Evolutionary conservation across 768 basidiomycete genomes (phyloP), one percentile per base, ranked within the genome.

Genomic region (Porpolomopsis calyptriformis): DNA sequence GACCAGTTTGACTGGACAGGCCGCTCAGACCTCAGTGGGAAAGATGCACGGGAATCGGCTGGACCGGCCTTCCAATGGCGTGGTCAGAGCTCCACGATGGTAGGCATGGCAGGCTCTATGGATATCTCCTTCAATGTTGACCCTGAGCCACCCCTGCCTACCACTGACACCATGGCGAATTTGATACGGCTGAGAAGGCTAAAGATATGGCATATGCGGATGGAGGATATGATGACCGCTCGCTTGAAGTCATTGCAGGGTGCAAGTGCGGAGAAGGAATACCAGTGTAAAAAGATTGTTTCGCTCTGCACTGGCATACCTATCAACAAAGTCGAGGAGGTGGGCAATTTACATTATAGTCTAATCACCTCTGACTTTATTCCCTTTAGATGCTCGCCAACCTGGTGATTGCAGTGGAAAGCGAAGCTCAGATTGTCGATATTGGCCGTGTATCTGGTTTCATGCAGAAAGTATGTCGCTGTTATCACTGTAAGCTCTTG

Each of bases 1-100:
- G 86, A 87, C 48, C 67, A 64, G 48, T 87, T 92, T 52, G 89
- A 93, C 59, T 94, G 85, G 85, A 86, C 88, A 0, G 93, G 93
- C 2, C 77, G 91, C 20, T 72, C 68, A 23, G 65, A 72, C 47
- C 58, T 69, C 42, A 60, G 64, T 26, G 69, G 67, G 2, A 59
- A 60, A 10, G 69, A 71, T 40, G 70, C 62, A 1, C 57, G 60
- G 22, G 61, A 56, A 4, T 57, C 61, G 6, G 76, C 70, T 2
- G 77, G 79, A 0, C 72, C 81, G 31, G 77, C 84, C 1, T 91
- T 91, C 69, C 74, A 73, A 52, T 77, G 76, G 64, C 77, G 82
- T 8, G 85, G 85, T 2, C 64, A 71, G 11, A 70, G 66, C 40
- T 82, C 82, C 25, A 84, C 81, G 19, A 74, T 87, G 71, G 60